A percentile compares a stretch with the other conserved stretches of the same genome.
Conservation (phyloP, 306 rosid genomes). For the Prunus campanulata region DNA sequence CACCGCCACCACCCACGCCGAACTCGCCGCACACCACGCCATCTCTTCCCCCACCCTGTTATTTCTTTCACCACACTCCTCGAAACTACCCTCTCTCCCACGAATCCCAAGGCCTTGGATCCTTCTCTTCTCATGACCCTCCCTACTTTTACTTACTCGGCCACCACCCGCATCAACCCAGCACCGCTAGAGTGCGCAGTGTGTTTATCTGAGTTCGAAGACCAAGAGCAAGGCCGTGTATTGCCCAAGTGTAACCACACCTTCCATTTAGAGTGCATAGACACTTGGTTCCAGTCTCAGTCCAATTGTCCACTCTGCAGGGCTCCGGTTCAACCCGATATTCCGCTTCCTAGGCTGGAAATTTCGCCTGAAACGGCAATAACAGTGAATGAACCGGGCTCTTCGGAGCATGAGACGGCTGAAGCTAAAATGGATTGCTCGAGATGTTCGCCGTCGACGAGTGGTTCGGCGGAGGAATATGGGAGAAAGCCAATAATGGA, state of each 20-base stretch:
- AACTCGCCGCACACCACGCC: constrained; percentile 14
- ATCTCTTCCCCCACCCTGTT: not conserved
- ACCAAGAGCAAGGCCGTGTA: constrained; percentile 32
- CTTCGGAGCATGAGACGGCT: not conserved
- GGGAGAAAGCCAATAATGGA: constrained; percentile 32
- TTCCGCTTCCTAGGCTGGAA: not conserved
- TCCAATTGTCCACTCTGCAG: constrained; percentile 62
- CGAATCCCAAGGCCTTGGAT: constrained; percentile 18
- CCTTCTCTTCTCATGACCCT: constrained; percentile 41
- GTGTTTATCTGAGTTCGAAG: constrained; percentile 46
- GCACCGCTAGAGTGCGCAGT: constrained; percentile 42
- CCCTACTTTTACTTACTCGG: constrained; percentile 36
- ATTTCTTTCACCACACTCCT: not conserved
- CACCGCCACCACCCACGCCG: not conserved
- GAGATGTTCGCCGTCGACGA: constrained; percentile 5
- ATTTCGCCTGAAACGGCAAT: not conserved
- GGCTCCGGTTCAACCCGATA: constrained; percentile 16
- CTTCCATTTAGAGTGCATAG: constrained; percentile 48
- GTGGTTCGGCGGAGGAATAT: constrained; percentile 15
- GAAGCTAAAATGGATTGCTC: constrained; percentile 18
- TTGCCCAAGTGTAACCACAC: constrained; percentile 52
- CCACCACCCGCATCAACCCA: not conserved
- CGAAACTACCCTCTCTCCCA: not conserved
- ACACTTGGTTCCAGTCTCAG: constrained; percentile 47
- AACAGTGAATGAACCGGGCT: not conserved